Evolutionary conservation across 495 filamentous ascomycete genomes (phyloP).

Genomic region (Penicillium macrosclerotiorum): DNA sequence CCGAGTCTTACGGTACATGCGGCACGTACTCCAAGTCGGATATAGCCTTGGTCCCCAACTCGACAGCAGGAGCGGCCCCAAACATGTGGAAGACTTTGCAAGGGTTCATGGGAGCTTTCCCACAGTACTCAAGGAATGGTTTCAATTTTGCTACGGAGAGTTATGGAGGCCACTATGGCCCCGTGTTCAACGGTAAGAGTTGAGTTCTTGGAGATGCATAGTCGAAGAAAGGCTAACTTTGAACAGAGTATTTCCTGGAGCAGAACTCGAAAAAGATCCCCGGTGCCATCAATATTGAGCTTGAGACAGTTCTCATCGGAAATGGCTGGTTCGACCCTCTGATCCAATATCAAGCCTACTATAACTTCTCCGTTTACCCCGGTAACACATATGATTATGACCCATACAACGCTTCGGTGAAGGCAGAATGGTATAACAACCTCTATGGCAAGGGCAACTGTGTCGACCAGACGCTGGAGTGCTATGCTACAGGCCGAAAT

Average conservation of each 20-base stretch:
- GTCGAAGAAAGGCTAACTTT: slow-evolving; percentile 45
- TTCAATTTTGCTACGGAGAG: slow-evolving; percentile 61
- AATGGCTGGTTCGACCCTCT: slow-evolving; percentile 60
- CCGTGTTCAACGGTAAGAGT: slow-evolving; percentile 46
- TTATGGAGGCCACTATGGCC: slow-evolving; percentile 63
- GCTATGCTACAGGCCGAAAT: slow-evolving; percentile 41
- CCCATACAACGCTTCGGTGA: slow-evolving; percentile 46
- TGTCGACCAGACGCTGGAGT: slow-evolving; percentile 51
- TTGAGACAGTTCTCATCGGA: slow-evolving; percentile 56
- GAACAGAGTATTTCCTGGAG: slow-evolving; percentile 30
- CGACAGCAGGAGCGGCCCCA: slow-evolving; percentile 53
- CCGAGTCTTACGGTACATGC: slow-evolving; percentile 39
- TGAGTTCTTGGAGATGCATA: slow-evolving; percentile 40
- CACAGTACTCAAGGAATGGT: slow-evolving; percentile 52
- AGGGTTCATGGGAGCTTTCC: slow-evolving; percentile 64
- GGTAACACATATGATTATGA: slow-evolving; percentile 61
- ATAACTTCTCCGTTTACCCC: slow-evolving; percentile 56
- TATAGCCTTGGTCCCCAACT: slow-evolving; percentile 49
- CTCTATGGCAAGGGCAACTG: slow-evolving; percentile 63
- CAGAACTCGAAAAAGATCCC: slow-evolving; percentile 29
- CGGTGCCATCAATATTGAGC: slow-evolving; percentile 46
- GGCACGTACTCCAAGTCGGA: slow-evolving; percentile 56
- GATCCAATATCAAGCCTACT: slow-evolving; percentile 61
- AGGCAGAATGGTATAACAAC: slow-evolving; percentile 55
- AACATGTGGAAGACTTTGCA: slow-evolving; percentile 60